phyloP scores from a whole-genome alignment of 106 monocot genomes.

The Dioscorea alata region DNA sequence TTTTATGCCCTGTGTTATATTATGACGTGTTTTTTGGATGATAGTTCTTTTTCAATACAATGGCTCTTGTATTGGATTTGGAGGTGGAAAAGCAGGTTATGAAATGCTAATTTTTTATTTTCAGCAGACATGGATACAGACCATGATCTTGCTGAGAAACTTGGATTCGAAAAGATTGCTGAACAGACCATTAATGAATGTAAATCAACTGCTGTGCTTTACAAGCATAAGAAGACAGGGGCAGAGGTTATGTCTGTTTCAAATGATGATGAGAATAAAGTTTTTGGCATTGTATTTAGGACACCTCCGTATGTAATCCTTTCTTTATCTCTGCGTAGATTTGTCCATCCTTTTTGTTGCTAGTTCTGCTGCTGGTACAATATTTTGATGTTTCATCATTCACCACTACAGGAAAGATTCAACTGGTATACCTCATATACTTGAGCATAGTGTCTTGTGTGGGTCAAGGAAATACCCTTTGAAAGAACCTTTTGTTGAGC shows the following conservation, averaged over 20 bases:
- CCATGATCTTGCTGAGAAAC: slow-evolving; percentile 57
- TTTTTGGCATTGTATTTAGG: slow-evolving; percentile 95
- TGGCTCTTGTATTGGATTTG: background rate
- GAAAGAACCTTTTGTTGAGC: slow-evolving; percentile 97
- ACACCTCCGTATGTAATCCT: slow-evolving; percentile 86
- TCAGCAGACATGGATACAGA: slow-evolving; percentile 39
- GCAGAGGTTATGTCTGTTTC: slow-evolving; percentile 93
- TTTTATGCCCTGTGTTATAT: background rate
- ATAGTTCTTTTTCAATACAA: background rate
- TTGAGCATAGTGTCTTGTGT: slow-evolving; percentile 98
- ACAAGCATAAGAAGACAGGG: slow-evolving; percentile 96
- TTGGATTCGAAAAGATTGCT: slow-evolving; percentile 87
- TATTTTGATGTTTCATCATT: background rate
- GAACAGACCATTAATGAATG: slow-evolving; percentile 86
- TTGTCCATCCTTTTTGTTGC: background rate
- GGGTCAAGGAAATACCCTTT: slow-evolving; percentile 97
- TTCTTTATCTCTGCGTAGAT: background rate
- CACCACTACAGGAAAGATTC: slow-evolving; percentile 77
- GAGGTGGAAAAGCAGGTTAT: too few species aligned
- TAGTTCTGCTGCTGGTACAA: background rate
- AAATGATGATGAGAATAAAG: slow-evolving; percentile 96
- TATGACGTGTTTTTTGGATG: background rate
- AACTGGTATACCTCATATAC: slow-evolving; percentile 97
- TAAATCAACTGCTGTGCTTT: slow-evolving; percentile 85
- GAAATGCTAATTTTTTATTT: background rate